Conservation (phyloP, 148 eudicot species). For the Selenicereus undatus region DNA sequence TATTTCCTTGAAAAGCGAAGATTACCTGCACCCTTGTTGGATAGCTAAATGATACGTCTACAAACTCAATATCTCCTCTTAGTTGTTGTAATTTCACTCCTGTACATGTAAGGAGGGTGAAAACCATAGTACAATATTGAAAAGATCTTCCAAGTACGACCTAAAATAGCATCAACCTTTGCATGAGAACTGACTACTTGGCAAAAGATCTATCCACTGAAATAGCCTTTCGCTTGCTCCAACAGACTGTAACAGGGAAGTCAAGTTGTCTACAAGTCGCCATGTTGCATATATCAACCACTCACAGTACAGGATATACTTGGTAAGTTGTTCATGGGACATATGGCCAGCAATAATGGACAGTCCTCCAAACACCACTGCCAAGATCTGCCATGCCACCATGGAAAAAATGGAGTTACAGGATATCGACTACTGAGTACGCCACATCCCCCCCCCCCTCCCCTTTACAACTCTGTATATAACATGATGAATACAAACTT, state of each 20-base stretch:
- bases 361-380: constrained; percentile 47
- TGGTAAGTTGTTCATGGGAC: constrained; percentile 50
- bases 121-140: not conserved
- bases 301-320: constrained; percentile 55
- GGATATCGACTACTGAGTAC: not conserved
- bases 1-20: not conserved
- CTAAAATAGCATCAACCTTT: constrained; percentile 33
- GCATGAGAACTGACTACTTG: constrained; percentile 38
- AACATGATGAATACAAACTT: too few species aligned
- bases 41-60: constrained; percentile 44
- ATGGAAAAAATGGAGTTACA: not conserved
- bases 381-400: constrained; percentile 34
- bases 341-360: constrained; percentile 42
- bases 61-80: constrained; percentile 41
- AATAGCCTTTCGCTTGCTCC: constrained; percentile 57
- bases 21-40: constrained; percentile 43
- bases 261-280: constrained; percentile 41
- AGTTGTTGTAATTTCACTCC: constrained; percentile 40
- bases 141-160: not conserved
- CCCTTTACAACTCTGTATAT: too few species aligned
- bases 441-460: too few species aligned
- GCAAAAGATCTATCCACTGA: constrained; percentile 41
- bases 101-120: constrained; percentile 8
- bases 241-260: constrained; percentile 42
- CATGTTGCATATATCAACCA: constrained; percentile 62